A percentile compares a stretch with the other conserved stretches of the same genome.
Conservation (phyloP, 2,329 filamentous ascomycete genomes). For the Colletotrichum musae region DNA sequence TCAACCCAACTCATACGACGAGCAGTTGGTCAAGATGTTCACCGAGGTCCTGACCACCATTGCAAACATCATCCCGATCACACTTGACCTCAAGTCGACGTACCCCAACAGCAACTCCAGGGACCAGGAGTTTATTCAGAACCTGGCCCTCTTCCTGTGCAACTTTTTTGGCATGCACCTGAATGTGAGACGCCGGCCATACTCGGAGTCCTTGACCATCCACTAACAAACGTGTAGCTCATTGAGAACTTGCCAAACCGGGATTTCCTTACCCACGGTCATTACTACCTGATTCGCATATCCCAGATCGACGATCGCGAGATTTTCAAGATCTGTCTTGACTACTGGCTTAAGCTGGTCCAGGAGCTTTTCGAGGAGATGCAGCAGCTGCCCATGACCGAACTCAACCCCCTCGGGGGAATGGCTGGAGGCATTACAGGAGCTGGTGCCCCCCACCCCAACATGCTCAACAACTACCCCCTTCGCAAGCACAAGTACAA, state of each 20-base stretch:
- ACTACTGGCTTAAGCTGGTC: conserved; percentile 99
- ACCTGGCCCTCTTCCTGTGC: conserved; percentile 93
- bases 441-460: conserved; percentile 87
- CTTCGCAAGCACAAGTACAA: conserved; percentile 98
- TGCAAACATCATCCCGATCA: conserved; percentile 91
- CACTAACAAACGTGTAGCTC: conserved; percentile 65
- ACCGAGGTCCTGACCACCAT: conserved; percentile 95
- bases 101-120: conserved; percentile 92
- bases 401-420: conserved; percentile 89
- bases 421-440: conserved; percentile 82
- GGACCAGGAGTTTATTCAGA: conserved; percentile 98
- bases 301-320: conserved; percentile 99
- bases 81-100: conserved; percentile 90
- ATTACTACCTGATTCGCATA: conserved; percentile 98
- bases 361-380: conserved; percentile 99
- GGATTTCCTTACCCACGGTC: conserved; percentile 94
- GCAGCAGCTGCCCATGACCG: conserved; percentile 94
- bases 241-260: conserved; percentile 96
- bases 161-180: conserved; percentile 98
- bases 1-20: conserved; percentile 84
- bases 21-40: conserved; percentile 98
- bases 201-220: conserved; percentile 31
- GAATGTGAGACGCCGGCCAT: conserved; percentile 66
- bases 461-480: conserved; percentile 88
- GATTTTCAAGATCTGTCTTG: conserved; percentile 99